Percentiles rank a stretch among this genome's conserved stretches.
Evolutionary conservation across 73 alveolate genomes (phyloP).

Genomic region (Breviolum minutum): DNA sequence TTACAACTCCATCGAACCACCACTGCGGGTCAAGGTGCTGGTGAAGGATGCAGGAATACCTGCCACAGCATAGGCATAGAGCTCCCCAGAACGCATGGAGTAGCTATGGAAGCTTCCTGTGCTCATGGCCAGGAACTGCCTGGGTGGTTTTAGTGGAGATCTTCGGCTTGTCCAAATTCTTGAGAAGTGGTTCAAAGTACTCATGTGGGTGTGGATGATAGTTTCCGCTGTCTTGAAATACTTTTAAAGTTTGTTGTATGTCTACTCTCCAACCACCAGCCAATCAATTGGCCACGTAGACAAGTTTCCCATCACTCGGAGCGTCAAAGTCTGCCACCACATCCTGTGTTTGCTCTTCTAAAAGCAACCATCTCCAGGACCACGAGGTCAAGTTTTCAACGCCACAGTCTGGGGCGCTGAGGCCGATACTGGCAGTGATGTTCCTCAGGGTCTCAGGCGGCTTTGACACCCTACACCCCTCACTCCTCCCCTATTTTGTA

Average conservation of each 20-base stretch:
- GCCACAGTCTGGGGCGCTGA: background rate
- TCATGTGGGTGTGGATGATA: too few relatives aligned
- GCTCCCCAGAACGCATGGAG: conserved; percentile 10
- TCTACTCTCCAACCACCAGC: too few relatives aligned
- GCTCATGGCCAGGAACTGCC: conserved; percentile 43
- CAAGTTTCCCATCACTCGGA: background rate
- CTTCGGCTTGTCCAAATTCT: too few relatives aligned
- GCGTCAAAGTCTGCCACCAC: conserved; percentile 24
- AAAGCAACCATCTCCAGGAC: conserved; percentile 52
- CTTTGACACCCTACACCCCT: background rate
- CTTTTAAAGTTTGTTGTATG: background rate
- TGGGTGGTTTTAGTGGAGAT: background rate
- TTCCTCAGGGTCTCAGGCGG: background rate
- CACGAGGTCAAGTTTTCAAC: background rate
- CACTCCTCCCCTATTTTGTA: too few relatives aligned
- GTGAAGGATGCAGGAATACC: conserved; percentile 20
- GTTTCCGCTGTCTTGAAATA: background rate
- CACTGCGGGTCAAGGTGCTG: background rate
- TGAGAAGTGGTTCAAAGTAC: too few relatives aligned
- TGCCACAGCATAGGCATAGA: conserved; percentile 12
- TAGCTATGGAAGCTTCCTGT: background rate
- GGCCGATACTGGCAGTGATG: background rate
- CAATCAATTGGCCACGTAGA: too few relatives aligned
- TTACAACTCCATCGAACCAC: background rate
- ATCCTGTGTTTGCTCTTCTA: conserved; percentile 21